Evolutionary conservation across 108 stramenopile genomes (phyloP), one percentile per base, ranked within the genome.

Genomic region (Cyclotella sp.): DNA sequence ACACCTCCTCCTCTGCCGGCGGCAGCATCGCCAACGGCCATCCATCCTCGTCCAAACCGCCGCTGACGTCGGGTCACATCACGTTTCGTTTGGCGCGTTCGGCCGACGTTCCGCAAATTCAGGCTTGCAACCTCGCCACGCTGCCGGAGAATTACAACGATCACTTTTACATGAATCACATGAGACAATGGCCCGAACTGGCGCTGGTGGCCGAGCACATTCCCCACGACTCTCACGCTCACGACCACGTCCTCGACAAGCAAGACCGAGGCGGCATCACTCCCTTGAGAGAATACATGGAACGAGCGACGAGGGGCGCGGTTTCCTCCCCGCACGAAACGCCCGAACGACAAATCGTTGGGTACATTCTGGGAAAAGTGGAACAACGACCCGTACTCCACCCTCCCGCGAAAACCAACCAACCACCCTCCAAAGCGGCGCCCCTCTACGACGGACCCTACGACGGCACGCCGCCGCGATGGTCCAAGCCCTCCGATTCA

Each of bases 111-210:
- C 81, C 87, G 10, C 61, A 76, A 16, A 92, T 97, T 34, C 92
- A 90, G 61, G 65, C 84, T 8, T 94, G 93, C 77, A 97, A 97
- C 77, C 78, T 94, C 15, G 94, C 93, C 2, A 90, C 93, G 19
- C 61, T 97, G 60, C 96, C 96, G 24, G 96, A 97, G 70, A 97
- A 97, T 70, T 97, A 97, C 85, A 90, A 92, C 59, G 49, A 86
- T 29, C 76, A 91, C 44, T 97, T 97, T 62, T 95, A 95, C 54
- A 68, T 64, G 26, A 82, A 89, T 54, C 96, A 97, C 68, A 74
- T 97, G 63, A 79, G 89, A 19, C 77, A 85, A 26, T 97, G 94
- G 94, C 94, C 94, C 1, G 89, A 95, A 57, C 70, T 97, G 44
- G 82, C 93, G 11, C 47, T 95, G 34, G 96, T 97, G 44, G 92